Base-by-base conservation (phyloP, 305 asterid species). In the Fraxinus xanthoxyloides region DNA sequence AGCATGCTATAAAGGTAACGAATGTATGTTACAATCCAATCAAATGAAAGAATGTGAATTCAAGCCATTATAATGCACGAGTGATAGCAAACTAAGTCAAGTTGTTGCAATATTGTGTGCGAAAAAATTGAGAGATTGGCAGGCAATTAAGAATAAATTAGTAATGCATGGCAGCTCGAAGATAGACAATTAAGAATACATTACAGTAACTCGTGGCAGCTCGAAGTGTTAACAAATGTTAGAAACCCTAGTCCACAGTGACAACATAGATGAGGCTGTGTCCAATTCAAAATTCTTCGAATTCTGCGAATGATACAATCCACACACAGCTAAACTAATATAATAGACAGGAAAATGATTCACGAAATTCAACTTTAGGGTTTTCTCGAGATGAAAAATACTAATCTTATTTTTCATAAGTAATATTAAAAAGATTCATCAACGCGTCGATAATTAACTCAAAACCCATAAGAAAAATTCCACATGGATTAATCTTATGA, bases 291-390 rank as follows among this genome's bases (percentile, higher is more conserved):
- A 28, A 30, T 63, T 24, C 7, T 69, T 26, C 35, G 35, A 65
- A 26, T 10, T 73, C 73, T 5, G 24, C 59, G 77, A 38, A 78
- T 56, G 35, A 77, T 82, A 82, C 78, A 73, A 74, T 26, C 26
- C 31, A 51, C 7, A 63, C 19, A 43, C 61, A 31, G 28, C n/a
- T 9, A 59, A 56, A 83, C 21, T 31, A 9, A 28, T 48, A 32
- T 31, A 81, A 19, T 19, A 69, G 61, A 43, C 21, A 24, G 36
- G 76, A 80, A 72, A 77, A 65, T 3, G 8, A 15, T 32, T 67
- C 51, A 70, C 13, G 51, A 56, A 23, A 23, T 65, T 36, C 35
- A 67, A 69, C 15, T 26, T 43, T 40, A 82, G 78, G 82, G 75
- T 84, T 80, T 80, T 3, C 81, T 56, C 23, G 26, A 43, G 28